phyloP scores from a whole-genome alignment of 192 early-diverging fungal genomes.

The Dissophora ornata region DNA sequence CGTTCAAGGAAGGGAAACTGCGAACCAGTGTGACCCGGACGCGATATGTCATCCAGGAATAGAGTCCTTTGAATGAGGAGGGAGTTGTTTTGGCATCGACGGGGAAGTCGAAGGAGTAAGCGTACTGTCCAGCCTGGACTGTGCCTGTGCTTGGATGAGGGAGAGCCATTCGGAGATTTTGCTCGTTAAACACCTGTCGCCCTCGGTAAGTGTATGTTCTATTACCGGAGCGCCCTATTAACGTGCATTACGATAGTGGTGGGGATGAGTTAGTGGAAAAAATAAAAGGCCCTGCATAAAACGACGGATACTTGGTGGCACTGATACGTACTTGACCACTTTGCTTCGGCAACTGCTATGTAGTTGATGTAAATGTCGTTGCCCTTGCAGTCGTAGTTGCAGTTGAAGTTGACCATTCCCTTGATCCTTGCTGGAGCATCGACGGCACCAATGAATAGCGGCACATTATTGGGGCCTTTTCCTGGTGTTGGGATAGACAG shows the following conservation, averaged over 20 bases:
- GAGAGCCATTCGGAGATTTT: background rate
- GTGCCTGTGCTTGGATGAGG: background rate
- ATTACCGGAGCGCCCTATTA: no score
- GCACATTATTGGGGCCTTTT: background rate
- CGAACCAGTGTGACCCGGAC: conserved; percentile 16
- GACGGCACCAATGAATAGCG: conserved; percentile 10
- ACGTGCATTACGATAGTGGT: background rate
- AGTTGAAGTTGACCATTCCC: conserved; percentile 8
- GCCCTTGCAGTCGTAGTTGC: conserved; percentile 39
- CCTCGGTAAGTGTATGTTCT: no score
- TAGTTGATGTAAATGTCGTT: conserved; percentile 12
- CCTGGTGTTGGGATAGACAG: background rate
- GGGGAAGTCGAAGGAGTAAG: background rate
- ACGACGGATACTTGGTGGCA: background rate
- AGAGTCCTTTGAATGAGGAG: conserved; percentile 1
- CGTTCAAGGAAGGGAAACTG: conserved; percentile 2
- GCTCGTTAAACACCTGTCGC: conserved; percentile 4
- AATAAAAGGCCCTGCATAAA: background rate
- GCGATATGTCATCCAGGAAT: conserved; percentile 13
- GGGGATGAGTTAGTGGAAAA: no score
- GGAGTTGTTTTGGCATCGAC: conserved; percentile 4
- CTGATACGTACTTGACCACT: conserved; percentile 14
- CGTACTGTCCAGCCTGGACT: conserved; percentile 5
- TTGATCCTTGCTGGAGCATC: conserved; percentile 1
- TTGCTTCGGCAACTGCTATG: conserved; percentile 8